A percentile compares a stretch with the other conserved stretches of the same genome.
These are phyloP conservation scores for Adansonia madagascariensis DNA, from an alignment of 441 rosid species.

Conservation along the genomic window DNA sequence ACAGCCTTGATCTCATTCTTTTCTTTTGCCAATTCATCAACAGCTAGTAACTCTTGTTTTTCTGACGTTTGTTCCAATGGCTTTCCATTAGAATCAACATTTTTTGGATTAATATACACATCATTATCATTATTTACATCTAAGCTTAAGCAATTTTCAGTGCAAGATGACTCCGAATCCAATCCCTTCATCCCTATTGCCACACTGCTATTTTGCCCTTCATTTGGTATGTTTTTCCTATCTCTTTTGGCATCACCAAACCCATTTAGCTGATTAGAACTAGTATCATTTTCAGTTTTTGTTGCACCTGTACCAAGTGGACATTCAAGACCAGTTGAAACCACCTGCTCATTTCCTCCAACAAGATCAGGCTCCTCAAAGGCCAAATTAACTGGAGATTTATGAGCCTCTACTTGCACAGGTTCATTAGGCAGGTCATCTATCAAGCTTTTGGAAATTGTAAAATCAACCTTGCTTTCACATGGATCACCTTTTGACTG, in stretches of 20 bases:
- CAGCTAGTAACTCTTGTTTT: constrained; percentile 44
- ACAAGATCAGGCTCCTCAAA: constrained; percentile 41
- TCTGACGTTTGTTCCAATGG: constrained; percentile 43
- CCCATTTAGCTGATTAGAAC: constrained; percentile 50
- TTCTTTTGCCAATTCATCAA: constrained; percentile 48
- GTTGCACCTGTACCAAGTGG: constrained; percentile 44
- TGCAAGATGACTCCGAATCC: constrained; percentile 76
- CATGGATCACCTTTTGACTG: constrained; percentile 42
- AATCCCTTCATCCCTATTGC: constrained; percentile 50
- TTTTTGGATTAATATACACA: constrained; percentile 42
- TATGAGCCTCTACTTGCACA: constrained; percentile 40
- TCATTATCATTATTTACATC: constrained; percentile 59
- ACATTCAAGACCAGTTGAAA: constrained; percentile 46
- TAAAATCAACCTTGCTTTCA: constrained; percentile 50
- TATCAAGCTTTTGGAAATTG: constrained; percentile 14
- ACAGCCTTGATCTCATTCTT: constrained; percentile 48
- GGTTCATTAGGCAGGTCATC: constrained; percentile 36
- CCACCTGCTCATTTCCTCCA: constrained; percentile 48
- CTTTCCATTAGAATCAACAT: constrained; percentile 50
- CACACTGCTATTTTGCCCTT: constrained; percentile 44
- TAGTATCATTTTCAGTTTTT: constrained; percentile 47
- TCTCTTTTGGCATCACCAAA: constrained; percentile 47
- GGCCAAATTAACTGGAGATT: constrained; percentile 37
- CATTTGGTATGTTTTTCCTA: constrained; percentile 43
- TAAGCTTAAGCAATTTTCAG: constrained; percentile 52